Conservation (phyloP, 2,329 filamentous ascomycete species). For the Penicillium brevicompactum region DNA sequence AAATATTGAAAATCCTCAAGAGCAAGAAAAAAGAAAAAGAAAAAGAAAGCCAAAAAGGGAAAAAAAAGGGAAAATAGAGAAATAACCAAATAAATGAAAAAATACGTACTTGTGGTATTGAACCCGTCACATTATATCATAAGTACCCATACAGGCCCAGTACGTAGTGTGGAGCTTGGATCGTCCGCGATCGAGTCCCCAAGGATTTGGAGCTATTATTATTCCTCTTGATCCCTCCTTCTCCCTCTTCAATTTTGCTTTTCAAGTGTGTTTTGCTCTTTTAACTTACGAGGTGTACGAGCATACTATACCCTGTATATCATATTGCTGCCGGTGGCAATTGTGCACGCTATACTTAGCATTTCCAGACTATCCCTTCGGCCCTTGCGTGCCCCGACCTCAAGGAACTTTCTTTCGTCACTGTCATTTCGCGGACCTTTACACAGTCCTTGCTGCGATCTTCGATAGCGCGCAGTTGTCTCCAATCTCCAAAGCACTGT, state of each 20-base stretch:
- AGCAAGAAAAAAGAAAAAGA: background rate
- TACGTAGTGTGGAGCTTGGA: constrained; percentile 24
- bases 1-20: no score
- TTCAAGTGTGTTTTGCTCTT: background rate
- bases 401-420: constrained; percentile 10
- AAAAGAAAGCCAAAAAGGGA: background rate
- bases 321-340: constrained; percentile 37
- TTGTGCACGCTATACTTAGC: constrained; percentile 19
- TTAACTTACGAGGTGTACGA: background rate
- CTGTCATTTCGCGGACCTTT: constrained; percentile 12
- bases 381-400: constrained; percentile 25
- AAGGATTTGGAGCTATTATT: constrained; percentile 26
- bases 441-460: constrained; percentile 27
- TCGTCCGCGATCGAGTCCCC: constrained; percentile 30
- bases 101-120: background rate
- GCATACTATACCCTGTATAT: background rate
- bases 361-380: constrained; percentile 22
- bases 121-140: constrained; percentile 10
- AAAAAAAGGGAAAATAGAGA: background rate
- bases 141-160: constrained; percentile 13
- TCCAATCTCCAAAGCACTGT: constrained; percentile 11
- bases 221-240: constrained; percentile 16
- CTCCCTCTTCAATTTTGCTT: constrained; percentile 12
- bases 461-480: constrained; percentile 17
- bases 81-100: constrained; percentile 1